Evolutionary conservation across 2,329 filamentous ascomycete genomes (phyloP), one percentile per base, ranked within the genome.

Genomic region (Metarhizium anisopliae): DNA sequence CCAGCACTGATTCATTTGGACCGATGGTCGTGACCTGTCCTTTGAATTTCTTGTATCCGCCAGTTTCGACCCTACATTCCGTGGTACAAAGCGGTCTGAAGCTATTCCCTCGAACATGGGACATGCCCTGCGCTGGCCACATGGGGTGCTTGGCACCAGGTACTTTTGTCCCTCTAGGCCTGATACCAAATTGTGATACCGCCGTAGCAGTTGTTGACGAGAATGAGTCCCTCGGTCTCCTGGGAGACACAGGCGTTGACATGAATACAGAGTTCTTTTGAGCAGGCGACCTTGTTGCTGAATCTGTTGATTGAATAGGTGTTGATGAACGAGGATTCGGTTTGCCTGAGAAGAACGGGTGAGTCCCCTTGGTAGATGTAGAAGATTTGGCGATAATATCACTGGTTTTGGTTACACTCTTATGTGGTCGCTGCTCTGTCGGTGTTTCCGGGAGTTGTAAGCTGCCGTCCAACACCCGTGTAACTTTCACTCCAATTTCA

Each of bases 41-140:
- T 56, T 83, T 83, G 3, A 74, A 76, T 56, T 82, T 82, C 20
- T 74, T 77, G 35, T 16, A 40, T 6, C 20, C 52, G 3, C 51
- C 16, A 36, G 13, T n/a, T 20, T 35, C n/a, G 36, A 35, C 8
- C 18, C 13, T 18, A 49, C 20, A 5, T 49, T 30, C 25, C 14
- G 20, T 18, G 18, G 11, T 11, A 30, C 8, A 13, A 11, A 30
- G 10, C 14, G 45, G 11, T 6, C 14, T 29, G 20, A 30, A n/a
- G 14, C 61, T 61, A 40, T 63, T 56, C 6, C 80, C 84, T 55
- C 85, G 80, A 47, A 91, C 71, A 67, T 90, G 87, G 1, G 77
- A 71, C 66, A 82, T 83, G 6, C 76, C 86, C 59, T 78, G 77
- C 51, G 81, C 79, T 42, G 89, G 89, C 86, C 89, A 94, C n/a